Percentiles rank a stretch among this genome's conserved stretches.
Conservation (phyloP, 2,329 filamentous ascomycete genomes). For the Colletotrichum siamense region DNA sequence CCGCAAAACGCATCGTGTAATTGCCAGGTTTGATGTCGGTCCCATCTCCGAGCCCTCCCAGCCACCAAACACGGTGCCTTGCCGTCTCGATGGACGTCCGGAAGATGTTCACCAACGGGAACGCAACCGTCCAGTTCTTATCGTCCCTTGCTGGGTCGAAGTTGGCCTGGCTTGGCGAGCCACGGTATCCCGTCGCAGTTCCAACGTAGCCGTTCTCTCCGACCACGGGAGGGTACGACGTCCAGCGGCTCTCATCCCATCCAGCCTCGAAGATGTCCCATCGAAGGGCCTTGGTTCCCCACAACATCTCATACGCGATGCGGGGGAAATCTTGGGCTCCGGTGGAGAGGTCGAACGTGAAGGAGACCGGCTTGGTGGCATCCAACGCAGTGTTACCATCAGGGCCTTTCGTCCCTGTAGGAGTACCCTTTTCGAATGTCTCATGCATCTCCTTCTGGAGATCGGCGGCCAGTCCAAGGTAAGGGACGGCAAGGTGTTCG, state of each 20-base stretch:
- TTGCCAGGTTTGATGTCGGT: constrained; percentile 43
- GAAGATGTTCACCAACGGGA: constrained; percentile 30
- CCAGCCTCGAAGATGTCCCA: constrained; percentile 42
- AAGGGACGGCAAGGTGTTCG: constrained; percentile 37
- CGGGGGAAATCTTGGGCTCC: constrained; percentile 28
- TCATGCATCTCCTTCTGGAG: background rate
- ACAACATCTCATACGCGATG: constrained; percentile 26
- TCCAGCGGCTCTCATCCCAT: constrained; percentile 46
- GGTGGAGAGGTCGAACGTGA: constrained; percentile 28
- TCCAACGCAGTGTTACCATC: background rate
- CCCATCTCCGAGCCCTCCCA: constrained; percentile 47
- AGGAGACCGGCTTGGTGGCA: background rate
- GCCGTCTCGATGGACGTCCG: background rate
- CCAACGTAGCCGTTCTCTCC: constrained; percentile 44
- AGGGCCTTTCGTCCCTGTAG: constrained; percentile 7
- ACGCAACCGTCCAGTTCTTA: background rate
- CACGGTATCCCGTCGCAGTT: background rate
- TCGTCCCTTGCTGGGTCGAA: constrained; percentile 35
- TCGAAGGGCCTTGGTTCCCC: constrained; percentile 25
- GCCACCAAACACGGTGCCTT: constrained; percentile 43
- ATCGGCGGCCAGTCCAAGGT: constrained; percentile 24
- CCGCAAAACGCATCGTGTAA: constrained; percentile 31
- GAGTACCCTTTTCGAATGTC: background rate
- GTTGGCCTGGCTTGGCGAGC: background rate
- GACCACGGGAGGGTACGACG: constrained; percentile 40